A percentile compares a stretch with the other conserved stretches of the same genome.
phyloP scores from a whole-genome alignment of 257 asterid species.

The Plantago ovata region DNA sequence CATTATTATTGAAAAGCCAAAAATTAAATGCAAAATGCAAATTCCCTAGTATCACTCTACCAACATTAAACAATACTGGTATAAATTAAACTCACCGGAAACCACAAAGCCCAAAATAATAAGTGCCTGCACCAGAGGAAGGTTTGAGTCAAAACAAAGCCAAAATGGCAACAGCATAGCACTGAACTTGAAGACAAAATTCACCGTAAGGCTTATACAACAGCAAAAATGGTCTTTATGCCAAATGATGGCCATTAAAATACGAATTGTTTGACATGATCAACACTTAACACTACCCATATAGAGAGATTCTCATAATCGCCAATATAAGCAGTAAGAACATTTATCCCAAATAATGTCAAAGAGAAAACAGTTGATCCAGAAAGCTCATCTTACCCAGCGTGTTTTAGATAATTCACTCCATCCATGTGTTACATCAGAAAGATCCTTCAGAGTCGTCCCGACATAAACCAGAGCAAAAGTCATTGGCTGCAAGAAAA shows the following conservation, averaged over 20 bases:
- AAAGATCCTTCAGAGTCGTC: slow-evolving; percentile 92
- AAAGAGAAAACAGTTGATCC: too few species aligned
- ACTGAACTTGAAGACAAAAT: background rate
- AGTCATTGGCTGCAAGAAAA: slow-evolving; percentile 78
- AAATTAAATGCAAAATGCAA: background rate
- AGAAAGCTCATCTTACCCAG: slow-evolving; percentile 47
- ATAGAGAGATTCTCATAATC: too few species aligned
- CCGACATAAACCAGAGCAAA: slow-evolving; percentile 92
- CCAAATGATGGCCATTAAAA: too few species aligned
- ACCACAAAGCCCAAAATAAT: slow-evolving; percentile 58
- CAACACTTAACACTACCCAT: too few species aligned
- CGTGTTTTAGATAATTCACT: slow-evolving; percentile 81
- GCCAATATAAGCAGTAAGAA: too few species aligned
- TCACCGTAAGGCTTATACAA: too few species aligned
- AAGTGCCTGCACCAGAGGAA: slow-evolving; percentile 61
- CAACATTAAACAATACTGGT: background rate
- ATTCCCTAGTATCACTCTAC: slow-evolving; percentile 10
- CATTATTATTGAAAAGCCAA: background rate
- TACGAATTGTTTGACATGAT: too few species aligned
- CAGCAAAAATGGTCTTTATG: background rate
- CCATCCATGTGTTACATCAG: slow-evolving; percentile 99
- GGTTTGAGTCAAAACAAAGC: slow-evolving; percentile 23
- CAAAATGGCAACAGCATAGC: background rate
- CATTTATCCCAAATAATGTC: too few species aligned
- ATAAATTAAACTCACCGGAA: slow-evolving; percentile 64